Evolutionary conservation across 805 yeast genomes (phyloP).

Genomic region (Hanseniaspora opuntiae): DNA sequence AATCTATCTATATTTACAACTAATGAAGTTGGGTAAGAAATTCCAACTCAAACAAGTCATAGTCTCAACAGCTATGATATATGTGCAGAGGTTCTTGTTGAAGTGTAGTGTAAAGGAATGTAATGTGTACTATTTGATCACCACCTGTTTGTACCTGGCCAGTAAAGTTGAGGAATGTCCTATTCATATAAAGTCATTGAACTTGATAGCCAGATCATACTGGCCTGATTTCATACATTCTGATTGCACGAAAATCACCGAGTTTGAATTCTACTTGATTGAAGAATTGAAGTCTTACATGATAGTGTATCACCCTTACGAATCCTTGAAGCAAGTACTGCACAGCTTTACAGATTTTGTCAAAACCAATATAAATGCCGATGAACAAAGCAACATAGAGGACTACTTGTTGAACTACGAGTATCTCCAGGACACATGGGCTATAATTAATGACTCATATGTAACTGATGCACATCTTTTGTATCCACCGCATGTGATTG

Average conservation of each 20-base stretch:
- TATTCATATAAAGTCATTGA: constrained; percentile 73
- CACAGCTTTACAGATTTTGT: constrained; percentile 21
- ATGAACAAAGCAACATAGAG: background rate
- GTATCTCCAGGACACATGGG: constrained; percentile 80
- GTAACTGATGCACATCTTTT: constrained; percentile 73
- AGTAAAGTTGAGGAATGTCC: constrained; percentile 94
- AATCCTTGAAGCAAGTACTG: constrained; percentile 45
- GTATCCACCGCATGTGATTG: constrained; percentile 81
- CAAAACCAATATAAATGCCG: background rate
- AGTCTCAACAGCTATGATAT: constrained; percentile 78
- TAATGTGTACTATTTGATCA: constrained; percentile 63
- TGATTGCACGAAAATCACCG: constrained; percentile 82
- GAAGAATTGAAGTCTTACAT: constrained; percentile 70
- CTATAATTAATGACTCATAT: constrained; percentile 76
- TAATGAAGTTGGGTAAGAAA: constrained; percentile 66
- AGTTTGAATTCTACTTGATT: constrained; percentile 83
- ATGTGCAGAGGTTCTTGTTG: constrained; percentile 62
- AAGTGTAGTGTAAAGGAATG: constrained; percentile 65
- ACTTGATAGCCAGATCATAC: constrained; percentile 69
- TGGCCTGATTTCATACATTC: constrained; percentile 95
- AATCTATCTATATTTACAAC: constrained; percentile 63
- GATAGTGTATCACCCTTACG: constrained; percentile 65
- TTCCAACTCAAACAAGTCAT: constrained; percentile 70
- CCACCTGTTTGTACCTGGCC: constrained; percentile 78
- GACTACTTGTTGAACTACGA: constrained; percentile 32